Evolutionary conservation across 176 grass and related monocot species (phyloP).

Genomic region (Aechmea fasciata): DNA sequence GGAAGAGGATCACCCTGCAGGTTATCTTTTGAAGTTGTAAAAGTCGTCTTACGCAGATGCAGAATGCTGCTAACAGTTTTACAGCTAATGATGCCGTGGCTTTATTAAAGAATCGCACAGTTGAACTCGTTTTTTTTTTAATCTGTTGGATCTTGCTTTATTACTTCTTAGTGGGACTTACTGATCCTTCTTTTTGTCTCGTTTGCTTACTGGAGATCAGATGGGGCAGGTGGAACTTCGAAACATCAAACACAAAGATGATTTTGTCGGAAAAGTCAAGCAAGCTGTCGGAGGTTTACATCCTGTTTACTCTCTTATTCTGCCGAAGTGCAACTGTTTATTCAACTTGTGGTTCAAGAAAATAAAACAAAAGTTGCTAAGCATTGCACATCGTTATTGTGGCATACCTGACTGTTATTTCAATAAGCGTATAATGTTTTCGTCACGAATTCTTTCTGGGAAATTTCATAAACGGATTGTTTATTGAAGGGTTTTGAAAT

Average conservation of each 20-base stretch:
- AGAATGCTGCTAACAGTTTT: neutral
- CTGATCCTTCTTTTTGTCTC: neutral
- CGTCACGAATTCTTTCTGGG: too few species aligned
- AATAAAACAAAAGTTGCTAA: neutral
- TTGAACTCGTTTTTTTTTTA: too few species aligned
- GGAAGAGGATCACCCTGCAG: neutral
- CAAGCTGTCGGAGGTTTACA: conserved; percentile 48
- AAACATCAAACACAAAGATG: conserved; percentile 55
- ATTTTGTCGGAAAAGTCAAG: conserved; percentile 48
- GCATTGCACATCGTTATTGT: too few species aligned
- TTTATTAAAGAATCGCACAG: too few species aligned
- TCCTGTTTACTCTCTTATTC: neutral
- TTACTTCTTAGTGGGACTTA: neutral
- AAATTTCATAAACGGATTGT: too few species aligned
- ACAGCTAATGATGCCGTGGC: too few species aligned
- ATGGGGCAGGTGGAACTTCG: conserved; percentile 45
- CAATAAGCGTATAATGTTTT: too few species aligned
- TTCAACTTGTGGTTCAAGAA: neutral
- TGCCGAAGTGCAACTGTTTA: neutral
- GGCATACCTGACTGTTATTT: too few species aligned
- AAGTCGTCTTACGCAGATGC: neutral
- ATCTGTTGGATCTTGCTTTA: neutral
- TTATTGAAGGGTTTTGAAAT: too few species aligned
- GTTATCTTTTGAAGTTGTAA: neutral
- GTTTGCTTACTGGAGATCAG: conserved; percentile 24